Evolutionary conservation across 257 asterid species (phyloP).

Genomic region (Solanum pimpinellifolium): DNA sequence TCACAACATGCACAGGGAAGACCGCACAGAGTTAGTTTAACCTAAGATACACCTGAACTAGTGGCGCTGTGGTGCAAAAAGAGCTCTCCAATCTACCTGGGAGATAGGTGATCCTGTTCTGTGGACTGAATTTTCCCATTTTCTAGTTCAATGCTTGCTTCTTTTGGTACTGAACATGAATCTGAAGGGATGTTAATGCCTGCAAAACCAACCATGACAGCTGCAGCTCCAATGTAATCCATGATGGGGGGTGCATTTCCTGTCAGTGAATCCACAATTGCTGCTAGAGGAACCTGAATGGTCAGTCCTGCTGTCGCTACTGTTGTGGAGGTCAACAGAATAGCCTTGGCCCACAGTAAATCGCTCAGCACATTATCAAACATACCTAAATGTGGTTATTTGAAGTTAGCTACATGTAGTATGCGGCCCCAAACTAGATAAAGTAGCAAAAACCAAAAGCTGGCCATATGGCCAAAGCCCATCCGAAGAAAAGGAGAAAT

Average conservation of each 20-base stretch:
- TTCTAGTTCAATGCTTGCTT: slow-evolving; percentile 37
- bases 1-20: neutral
- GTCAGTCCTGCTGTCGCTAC: slow-evolving; percentile 98
- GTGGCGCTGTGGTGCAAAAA: neutral
- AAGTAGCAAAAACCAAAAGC: neutral
- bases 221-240: slow-evolving; percentile 74
- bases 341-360: slow-evolving; percentile 96
- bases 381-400: slow-evolving; percentile 39
- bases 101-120: slow-evolving; percentile 8
- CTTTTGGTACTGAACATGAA: slow-evolving; percentile 23
- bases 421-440: neutral
- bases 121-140: slow-evolving; percentile 13
- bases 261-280: slow-evolving; percentile 56
- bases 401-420: neutral
- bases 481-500: neutral
- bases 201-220: slow-evolving; percentile 70
- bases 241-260: slow-evolving; percentile 57
- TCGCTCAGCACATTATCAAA: slow-evolving; percentile 92
- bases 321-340: slow-evolving; percentile 82
- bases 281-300: slow-evolving; percentile 90
- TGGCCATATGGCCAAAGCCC: neutral
- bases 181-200: slow-evolving; percentile 69
- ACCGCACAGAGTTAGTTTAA: neutral
- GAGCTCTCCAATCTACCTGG: neutral
- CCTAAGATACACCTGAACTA: neutral